Evolutionary conservation across 805 yeast genomes (phyloP), one percentile per base, ranked within the genome.

Genomic region (Ogataea dorogensis): DNA sequence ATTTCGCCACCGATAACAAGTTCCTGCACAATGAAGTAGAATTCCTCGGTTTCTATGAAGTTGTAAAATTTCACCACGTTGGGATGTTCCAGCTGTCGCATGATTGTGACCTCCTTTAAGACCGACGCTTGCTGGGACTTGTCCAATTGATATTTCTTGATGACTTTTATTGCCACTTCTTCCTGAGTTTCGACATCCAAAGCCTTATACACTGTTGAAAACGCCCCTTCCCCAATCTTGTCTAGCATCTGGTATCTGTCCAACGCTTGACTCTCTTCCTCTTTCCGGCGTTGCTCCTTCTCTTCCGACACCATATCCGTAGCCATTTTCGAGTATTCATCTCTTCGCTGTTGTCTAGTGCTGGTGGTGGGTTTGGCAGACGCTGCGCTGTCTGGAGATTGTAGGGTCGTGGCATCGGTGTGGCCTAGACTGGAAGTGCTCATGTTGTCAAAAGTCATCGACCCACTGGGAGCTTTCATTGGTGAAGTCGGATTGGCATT

Each of bases 1-100:
- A 84, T 72, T 60, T 84, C 94, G 12, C 93, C 93, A 10, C 94
- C 94, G 7, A 67, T 57, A n/a, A 81, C 77, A 28, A 79, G 61
- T 53, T 85, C 95, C 54, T 83, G 86, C 14, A 84, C 71, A 33
- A 85, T 74, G 51, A 78, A 84, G 50, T 79, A 82, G 56, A 73
- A 73, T 14, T 71, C 64, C 2, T 68, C 71, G 5, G 79, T 69
- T 54, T 83, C 87, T 38, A 79, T 71, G 50, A 80, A 82, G 53
- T 82, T 80, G 41, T 79, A 68, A 40, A 84, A 73, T 36, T 66
- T 64, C 6, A 82, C 86, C 37, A 84, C 68, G 51, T 84, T 78
- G 5, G 79, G 77, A 54, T 70, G 87, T 50, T 67, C 67, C 49
- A 79, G 66, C 49, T 76, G 80, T 56, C 79, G 70, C 78, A 84